Percentiles rank a stretch among this genome's conserved stretches.
Conservation (phyloP, 2,329 filamentous ascomycete species). For the Pseudopithomyces chartarum region DNA sequence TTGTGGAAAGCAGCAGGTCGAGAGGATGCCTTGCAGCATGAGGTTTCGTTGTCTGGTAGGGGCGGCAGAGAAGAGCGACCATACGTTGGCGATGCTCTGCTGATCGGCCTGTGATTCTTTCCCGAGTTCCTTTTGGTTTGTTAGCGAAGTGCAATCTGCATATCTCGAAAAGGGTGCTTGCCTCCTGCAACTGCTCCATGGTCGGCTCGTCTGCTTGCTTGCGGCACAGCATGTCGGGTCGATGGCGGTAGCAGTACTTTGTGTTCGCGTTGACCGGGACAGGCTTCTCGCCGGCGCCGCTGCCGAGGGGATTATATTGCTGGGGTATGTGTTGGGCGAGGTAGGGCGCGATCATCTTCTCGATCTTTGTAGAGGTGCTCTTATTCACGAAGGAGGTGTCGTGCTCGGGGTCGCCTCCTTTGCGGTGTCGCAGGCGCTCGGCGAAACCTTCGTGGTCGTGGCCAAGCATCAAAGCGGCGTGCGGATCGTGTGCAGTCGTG, state of each 20-base stretch:
- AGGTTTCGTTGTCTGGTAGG: slow-evolving; percentile 92
- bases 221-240: slow-evolving; percentile 91
- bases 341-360: slow-evolving; percentile 83
- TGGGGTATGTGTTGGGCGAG: slow-evolving; percentile 88
- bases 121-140: slow-evolving; percentile 71
- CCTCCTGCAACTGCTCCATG: slow-evolving; percentile 92
- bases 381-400: slow-evolving; percentile 28
- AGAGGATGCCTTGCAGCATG: slow-evolving; percentile 94
- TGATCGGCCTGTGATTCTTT: slow-evolving; percentile 82
- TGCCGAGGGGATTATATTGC: slow-evolving; percentile 80
- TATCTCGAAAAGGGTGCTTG: slow-evolving; percentile 55
- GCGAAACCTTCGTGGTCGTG: slow-evolving; percentile 43
- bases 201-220: slow-evolving; percentile 92
- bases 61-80: slow-evolving; percentile 96
- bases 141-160: slow-evolving; percentile 24
- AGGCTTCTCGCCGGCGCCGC: slow-evolving; percentile 48
- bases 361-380: slow-evolving; percentile 64
- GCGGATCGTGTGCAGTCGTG: slow-evolving; percentile 26
- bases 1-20: slow-evolving; percentile 97
- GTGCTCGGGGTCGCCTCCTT: slow-evolving; percentile 16
- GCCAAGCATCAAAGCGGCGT: slow-evolving; percentile 41
- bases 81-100: slow-evolving; percentile 94
- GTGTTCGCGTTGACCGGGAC: slow-evolving; percentile 66
- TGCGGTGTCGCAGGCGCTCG: slow-evolving; percentile 35
- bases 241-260: slow-evolving; percentile 93